Evolutionary conservation across 225 moss, liverwort and hornwort species (phyloP), one percentile per base, ranked within the genome.

Genomic region (Neckera pumila): DNA sequence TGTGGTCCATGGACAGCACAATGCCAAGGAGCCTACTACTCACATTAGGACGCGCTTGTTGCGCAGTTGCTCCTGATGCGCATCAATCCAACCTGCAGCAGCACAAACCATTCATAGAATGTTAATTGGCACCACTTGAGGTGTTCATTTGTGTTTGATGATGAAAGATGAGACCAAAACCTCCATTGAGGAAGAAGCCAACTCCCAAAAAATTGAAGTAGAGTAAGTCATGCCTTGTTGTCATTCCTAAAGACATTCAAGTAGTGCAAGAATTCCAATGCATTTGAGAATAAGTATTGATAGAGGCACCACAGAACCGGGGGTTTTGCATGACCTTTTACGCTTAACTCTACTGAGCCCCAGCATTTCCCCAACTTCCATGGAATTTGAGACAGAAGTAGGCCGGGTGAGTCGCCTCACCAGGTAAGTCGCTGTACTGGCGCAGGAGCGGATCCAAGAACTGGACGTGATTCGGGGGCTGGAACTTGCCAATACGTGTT

Each of bases 341-440:
- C 56, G n/a, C 56, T n/a, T 17, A 31, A 75, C 33, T 75, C 10
- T 59, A 12, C 42, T 80, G 1, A 84, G 49, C 30, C 22, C 42
- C 38, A 30, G 67, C 73, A 33, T 54, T 62, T 74, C 40, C 51
- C 13, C n/a, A 72, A 42, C 14, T 43, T 79, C 5, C 38, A 79
- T 58, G 40, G 40, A 79, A 58, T 76, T 59, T 60, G 76, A 36
- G 59, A 45, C 28, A 51, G 40, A 80, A 4, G 17, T 64, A 58
- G 40, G n/a, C n/a, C n/a, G n/a, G 79, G 58, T 27, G 83, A 38
- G 30, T 79, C 11, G 58, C 79, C 83, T 83, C 93, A 71, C 89
- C 89, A 66, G 99, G 96, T n/a, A 99, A 89, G 85, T 99, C 99
- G 85, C 99, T 97, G 85, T 96, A 99, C 92, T 99, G 96, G 76